A percentile compares a stretch with the other conserved stretches of the same genome.
Evolutionary conservation across 768 basidiomycete genomes (phyloP).

Genomic region (Leucosporidium creatinivorum): DNA sequence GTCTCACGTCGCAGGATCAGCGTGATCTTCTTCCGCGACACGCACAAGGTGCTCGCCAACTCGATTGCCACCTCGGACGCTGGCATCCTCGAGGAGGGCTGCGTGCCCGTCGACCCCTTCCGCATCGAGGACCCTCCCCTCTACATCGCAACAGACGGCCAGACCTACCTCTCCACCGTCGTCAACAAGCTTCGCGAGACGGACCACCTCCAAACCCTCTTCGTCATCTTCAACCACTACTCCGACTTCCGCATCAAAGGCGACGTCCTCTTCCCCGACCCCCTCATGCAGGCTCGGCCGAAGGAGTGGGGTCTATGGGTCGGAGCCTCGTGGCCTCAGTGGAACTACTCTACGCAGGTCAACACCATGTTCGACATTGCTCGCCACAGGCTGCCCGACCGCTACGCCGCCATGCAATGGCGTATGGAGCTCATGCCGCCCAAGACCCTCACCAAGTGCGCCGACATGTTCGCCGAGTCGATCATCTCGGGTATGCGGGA

Average conservation of each 20-base stretch:
- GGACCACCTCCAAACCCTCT: not conserved
- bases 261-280: not conserved
- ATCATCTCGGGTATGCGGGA: not conserved
- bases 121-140: not conserved
- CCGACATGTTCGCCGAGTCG: conserved; percentile 3
- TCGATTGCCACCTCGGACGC: not conserved
- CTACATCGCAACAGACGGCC: not conserved
- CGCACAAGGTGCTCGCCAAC: not conserved
- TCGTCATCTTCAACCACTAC: conserved; percentile 13
- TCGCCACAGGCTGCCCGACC: conserved; percentile 3
- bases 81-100: conserved; percentile 1
- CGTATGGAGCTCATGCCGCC: conserved; percentile 5
- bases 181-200: not conserved
- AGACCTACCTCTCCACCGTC: not conserved
- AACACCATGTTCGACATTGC: not conserved
- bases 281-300: not conserved
- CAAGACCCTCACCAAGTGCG: not conserved
- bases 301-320: conserved; percentile 6
- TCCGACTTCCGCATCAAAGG: not conserved
- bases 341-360: conserved; percentile 7
- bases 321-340: conserved; percentile 1
- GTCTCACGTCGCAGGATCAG: not conserved
- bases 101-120: conserved; percentile 2
- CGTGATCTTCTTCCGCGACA: conserved; percentile 4
- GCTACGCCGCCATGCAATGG: conserved; percentile 6